Evolutionary conservation across 2,329 filamentous ascomycete species (phyloP), one percentile per base, ranked within the genome.

Genomic region (Trichoderma koningii): DNA sequence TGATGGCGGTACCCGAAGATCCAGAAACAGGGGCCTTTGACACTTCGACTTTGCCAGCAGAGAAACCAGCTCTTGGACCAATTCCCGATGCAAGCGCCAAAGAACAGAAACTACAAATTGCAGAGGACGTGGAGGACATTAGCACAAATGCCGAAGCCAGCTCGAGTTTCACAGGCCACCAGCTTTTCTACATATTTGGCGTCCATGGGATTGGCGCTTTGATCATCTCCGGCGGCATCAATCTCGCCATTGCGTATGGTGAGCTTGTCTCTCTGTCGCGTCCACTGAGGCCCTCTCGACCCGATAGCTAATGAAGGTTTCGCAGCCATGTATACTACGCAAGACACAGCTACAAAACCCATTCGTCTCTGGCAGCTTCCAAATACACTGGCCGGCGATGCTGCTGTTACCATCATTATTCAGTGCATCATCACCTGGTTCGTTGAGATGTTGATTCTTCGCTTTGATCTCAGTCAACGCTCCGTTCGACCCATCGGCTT

Each of bases 341-440:
- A 62, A 53, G 34, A 42, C 17, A 57, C 55, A 34, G 26, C 21
- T 15, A 57, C 44, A 17, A 26, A 28, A 17, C 59, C 59, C 14
- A 34, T 62, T 34, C 59, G 59, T 7, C 59, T 62, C 26, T 62
- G 59, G 59, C 59, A 62, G 48, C 48, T 62, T 42, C 59, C 59
- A 12, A 62, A 62, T 7, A 62, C 59, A 0, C n/a, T 62, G 26
- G 59, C 59, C 1, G 59, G 59, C 1, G 59, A 62, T 28, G 59
- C 59, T 23, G 59, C 59, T 21, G 59, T 62, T 10, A 62, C 59
- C 14, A 62, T 62, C 5, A 53, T 62, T 17, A 28, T 62, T 3
- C 59, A 62, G 48, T 62, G 59, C 21, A 44, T 62, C 17, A 62
- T 62, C 14, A 62, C 59, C 48, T 62, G 59, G 59, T 62, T 62